A percentile compares a stretch with the other conserved stretches of the same genome.
Evolutionary conservation across 768 basidiomycete genomes (phyloP).

Genomic region (Tulasnella sp.): DNA sequence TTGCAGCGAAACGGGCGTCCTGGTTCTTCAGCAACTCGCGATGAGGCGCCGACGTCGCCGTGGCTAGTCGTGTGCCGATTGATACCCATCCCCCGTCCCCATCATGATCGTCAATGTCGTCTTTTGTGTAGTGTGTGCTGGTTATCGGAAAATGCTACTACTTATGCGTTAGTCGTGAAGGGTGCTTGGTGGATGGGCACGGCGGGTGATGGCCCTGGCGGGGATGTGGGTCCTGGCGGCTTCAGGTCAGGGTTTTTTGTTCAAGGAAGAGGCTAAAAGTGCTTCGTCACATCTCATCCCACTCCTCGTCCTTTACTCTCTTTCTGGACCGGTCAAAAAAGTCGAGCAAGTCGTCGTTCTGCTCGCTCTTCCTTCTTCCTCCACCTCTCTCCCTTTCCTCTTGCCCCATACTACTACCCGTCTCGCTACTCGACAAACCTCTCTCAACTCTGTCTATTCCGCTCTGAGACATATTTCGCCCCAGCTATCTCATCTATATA

Average conservation of each 20-base stretch:
- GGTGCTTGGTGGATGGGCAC: not conserved
- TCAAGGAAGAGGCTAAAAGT: conserved; percentile 24
- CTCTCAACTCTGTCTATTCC: conserved; percentile 2
- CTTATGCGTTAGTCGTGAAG: conserved; percentile 12
- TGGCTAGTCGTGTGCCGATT: not conserved
- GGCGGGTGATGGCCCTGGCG: conserved; percentile 15
- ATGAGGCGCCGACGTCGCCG: not conserved
- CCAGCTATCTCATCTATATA: not conserved
- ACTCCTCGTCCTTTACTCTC: not conserved
- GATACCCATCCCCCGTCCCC: not conserved
- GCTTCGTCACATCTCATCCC: conserved; percentile 23
- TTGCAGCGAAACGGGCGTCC: conserved; percentile 82
- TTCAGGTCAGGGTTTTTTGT: conserved; percentile 7
- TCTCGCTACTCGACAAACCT: not conserved
- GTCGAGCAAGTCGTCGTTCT: conserved; percentile 20
- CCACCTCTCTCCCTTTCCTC: not conserved
- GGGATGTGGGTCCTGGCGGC: conserved; percentile 24
- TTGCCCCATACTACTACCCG: conserved; percentile 1
- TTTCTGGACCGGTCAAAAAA: conserved; percentile 24
- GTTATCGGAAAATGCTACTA: conserved; percentile 7
- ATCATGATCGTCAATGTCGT: not conserved
- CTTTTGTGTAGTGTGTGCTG: not conserved
- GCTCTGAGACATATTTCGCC: conserved; percentile 11
- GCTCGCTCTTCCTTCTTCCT: not conserved
- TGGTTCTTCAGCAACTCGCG: conserved; percentile 68